Evolutionary conservation across 352 stramenopile species (phyloP).

Genomic region (Pythium brassicae): DNA sequence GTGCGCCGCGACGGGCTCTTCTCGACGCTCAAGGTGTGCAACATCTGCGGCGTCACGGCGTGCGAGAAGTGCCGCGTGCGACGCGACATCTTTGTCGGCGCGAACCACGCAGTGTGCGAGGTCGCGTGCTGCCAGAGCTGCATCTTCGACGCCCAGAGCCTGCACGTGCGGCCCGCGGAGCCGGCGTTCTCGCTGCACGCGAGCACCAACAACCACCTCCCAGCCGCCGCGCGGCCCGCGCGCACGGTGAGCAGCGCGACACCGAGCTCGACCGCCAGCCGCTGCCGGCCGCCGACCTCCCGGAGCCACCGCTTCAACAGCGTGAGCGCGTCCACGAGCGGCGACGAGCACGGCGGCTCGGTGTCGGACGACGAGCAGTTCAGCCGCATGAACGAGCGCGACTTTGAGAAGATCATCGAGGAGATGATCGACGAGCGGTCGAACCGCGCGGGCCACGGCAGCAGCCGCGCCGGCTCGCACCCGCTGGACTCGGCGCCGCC

Average conservation of each 20-base stretch:
- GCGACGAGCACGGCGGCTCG: background rate
- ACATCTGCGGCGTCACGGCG: constrained; percentile 17
- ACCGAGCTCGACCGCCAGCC: background rate
- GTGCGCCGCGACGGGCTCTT: constrained; percentile 11
- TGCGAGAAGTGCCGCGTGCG: constrained; percentile 25
- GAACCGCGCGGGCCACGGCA: background rate
- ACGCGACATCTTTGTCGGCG: constrained; percentile 25
- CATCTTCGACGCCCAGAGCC: constrained; percentile 21
- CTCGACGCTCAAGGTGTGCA: constrained; percentile 18
- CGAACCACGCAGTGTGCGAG: constrained; percentile 9
- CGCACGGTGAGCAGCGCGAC: background rate
- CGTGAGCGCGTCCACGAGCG: background rate
- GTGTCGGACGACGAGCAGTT: constrained; percentile 7
- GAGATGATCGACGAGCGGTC: constrained; percentile 14
- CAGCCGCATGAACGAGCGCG: constrained; percentile 8
- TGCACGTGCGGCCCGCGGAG: constrained; percentile 20
- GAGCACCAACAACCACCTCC: background rate
- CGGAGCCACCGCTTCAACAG: background rate
- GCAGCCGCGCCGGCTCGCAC: constrained; percentile 5
- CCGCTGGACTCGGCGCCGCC: background rate
- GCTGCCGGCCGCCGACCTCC: too few relatives aligned
- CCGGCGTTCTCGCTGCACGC: constrained; percentile 11
- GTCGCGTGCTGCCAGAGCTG: constrained; percentile 36
- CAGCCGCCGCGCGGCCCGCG: background rate
- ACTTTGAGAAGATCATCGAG: constrained; percentile 17